A percentile compares a stretch with the other conserved stretches of the same genome.
Evolutionary conservation across 1,284 basidiomycete species (phyloP).

Genomic region (Wallemia ichthyophaga): DNA sequence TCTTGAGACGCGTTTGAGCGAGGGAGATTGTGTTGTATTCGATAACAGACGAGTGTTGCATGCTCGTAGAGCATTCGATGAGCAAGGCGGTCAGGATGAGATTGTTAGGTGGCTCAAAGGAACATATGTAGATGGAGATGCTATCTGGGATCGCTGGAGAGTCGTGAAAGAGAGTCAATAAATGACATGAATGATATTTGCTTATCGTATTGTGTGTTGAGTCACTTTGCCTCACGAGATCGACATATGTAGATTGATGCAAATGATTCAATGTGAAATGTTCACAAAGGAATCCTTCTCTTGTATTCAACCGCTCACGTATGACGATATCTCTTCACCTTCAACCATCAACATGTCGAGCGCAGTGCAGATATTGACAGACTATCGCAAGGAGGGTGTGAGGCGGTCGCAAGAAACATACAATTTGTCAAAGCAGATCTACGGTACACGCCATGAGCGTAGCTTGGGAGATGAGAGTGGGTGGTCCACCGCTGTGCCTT

Average conservation of each 20-base stretch:
- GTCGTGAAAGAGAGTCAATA: constrained; percentile 1
- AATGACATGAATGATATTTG: neutral
- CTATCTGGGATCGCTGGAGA: constrained; percentile 26
- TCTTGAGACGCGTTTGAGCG: constrained; percentile 36
- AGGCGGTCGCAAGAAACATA: neutral
- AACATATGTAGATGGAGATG: constrained; percentile 54
- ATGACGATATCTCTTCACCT: neutral
- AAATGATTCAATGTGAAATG: too few species aligned
- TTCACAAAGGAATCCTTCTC: too few species aligned
- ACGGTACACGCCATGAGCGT: neutral
- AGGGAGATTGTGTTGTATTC: constrained; percentile 70
- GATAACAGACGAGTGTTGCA: constrained; percentile 83
- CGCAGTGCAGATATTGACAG: neutral
- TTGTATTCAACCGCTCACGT: too few species aligned
- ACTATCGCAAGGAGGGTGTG: neutral
- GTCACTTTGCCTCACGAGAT: too few species aligned
- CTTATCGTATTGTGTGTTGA: too few species aligned
- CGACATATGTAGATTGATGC: too few species aligned
- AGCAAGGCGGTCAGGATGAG: constrained; percentile 19
- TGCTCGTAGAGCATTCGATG: constrained; percentile 46
- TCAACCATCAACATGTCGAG: neutral
- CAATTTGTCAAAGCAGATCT: neutral
- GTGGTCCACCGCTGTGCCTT: neutral
- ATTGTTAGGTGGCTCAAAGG: constrained; percentile 53
- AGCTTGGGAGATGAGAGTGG: neutral